Conservation (phyloP, 495 filamentous ascomycete species). For the Emericellopsis terricola region DNA sequence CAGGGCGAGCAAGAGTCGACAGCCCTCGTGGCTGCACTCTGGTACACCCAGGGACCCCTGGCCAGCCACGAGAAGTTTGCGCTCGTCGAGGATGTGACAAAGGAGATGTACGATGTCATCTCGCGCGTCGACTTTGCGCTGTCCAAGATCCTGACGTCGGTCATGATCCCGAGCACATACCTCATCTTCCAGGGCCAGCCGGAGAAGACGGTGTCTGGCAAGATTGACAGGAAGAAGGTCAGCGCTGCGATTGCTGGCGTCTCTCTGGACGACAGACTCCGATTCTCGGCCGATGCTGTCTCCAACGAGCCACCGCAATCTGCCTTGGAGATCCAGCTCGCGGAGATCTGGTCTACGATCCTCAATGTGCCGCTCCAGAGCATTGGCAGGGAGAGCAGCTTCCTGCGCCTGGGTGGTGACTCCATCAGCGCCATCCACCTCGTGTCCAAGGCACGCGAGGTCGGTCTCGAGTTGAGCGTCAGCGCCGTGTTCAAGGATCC, state of each 20-base stretch:
- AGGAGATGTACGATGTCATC: constrained; percentile 36
- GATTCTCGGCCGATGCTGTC: not conserved
- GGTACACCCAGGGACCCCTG: not conserved
- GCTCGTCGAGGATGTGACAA: constrained; percentile 39
- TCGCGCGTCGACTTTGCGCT: constrained; percentile 69
- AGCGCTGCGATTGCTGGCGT: constrained; percentile 14
- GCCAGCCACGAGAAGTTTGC: constrained; percentile 5
- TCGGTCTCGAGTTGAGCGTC: not conserved
- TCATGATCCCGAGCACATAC: constrained; percentile 7
- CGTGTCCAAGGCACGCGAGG: not conserved
- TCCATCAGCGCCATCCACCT: constrained; percentile 26
- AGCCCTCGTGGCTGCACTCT: constrained; percentile 13
- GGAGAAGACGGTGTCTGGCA: constrained; percentile 22
- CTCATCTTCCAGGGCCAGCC: constrained; percentile 1
- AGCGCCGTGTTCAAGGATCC: constrained; percentile 1
- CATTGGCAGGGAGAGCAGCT: constrained; percentile 32
- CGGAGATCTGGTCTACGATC: constrained; percentile 8
- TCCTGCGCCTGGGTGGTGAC: constrained; percentile 44
- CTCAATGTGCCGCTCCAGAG: constrained; percentile 7
- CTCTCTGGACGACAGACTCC: not conserved
- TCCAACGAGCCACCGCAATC: constrained; percentile 4
- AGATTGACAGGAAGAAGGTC: constrained; percentile 42
- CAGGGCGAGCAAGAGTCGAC: constrained; percentile 6
- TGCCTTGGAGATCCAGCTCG: constrained; percentile 5
- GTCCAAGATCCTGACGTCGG: constrained; percentile 2